Evolutionary conservation across 305 asterid genomes (phyloP).

Genomic region (Fraxinus velutina): DNA sequence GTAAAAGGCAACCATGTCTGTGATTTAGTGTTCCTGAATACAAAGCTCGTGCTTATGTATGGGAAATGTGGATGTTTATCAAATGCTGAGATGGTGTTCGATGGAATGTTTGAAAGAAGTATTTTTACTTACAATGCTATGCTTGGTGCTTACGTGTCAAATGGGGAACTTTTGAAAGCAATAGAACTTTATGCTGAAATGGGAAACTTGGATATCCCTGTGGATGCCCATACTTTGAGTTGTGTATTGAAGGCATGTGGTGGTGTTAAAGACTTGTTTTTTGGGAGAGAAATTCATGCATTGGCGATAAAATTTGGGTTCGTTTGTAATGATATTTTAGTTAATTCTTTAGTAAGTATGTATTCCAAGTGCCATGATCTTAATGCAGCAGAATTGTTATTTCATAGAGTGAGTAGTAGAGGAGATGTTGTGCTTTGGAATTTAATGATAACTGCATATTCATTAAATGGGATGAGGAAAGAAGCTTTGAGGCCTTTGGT

Average conservation of each 20-base stretch:
- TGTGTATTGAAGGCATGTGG: slow-evolving; percentile 64
- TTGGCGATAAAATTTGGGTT: slow-evolving; percentile 46
- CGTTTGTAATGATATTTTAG: slow-evolving; percentile 40
- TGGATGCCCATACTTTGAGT: slow-evolving; percentile 61
- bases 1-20: slow-evolving; percentile 32
- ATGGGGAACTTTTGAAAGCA: slow-evolving; percentile 40
- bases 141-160: slow-evolving; percentile 63
- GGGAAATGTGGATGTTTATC: slow-evolving; percentile 61
- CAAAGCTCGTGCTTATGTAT: slow-evolving; percentile 61
- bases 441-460: slow-evolving; percentile 59
- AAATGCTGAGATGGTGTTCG: slow-evolving; percentile 59
- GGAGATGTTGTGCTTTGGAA: slow-evolving; percentile 78
- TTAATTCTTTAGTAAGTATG: slow-evolving; percentile 59
- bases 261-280: slow-evolving; percentile 28
- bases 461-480: slow-evolving; percentile 35
- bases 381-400: slow-evolving; percentile 42
- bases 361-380: slow-evolving; percentile 57
- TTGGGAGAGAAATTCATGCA: slow-evolving; percentile 72
- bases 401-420: slow-evolving; percentile 36
- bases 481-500: slow-evolving; percentile 47
- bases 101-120: slow-evolving; percentile 55
- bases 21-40: slow-evolving; percentile 54
- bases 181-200: slow-evolving; percentile 50
- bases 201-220: slow-evolving; percentile 40
- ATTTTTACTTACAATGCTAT: slow-evolving; percentile 77